Conservation (phyloP, 805 yeast species). For the Jamesozyma piceae region DNA sequence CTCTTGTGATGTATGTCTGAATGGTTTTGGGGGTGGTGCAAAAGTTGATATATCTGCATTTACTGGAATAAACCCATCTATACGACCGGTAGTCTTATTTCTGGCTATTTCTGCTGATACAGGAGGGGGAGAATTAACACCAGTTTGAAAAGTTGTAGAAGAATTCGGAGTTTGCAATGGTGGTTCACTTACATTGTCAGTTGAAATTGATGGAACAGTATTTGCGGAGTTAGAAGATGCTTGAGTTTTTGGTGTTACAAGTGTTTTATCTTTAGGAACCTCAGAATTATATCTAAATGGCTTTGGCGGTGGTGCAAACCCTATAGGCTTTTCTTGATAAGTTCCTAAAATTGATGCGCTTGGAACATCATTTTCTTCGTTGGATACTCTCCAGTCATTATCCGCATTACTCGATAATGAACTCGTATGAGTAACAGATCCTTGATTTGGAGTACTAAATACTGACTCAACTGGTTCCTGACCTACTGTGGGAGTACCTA, state of each 20-base stretch:
- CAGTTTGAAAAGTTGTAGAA: neutral
- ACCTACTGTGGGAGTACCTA: neutral
- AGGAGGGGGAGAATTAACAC: neutral
- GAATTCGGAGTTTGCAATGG: neutral
- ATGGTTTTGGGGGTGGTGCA: conserved; percentile 28
- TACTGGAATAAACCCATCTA: neutral
- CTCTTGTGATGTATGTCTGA: neutral
- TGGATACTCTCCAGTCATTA: neutral
- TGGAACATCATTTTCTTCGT: neutral
- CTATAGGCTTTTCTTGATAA: conserved; percentile 5
- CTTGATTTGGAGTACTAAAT: neutral
- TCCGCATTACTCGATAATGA: neutral
- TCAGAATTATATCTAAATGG: conserved; percentile 1
- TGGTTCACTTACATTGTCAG: neutral
- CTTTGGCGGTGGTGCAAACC: conserved; percentile 29
- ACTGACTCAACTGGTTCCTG: neutral
- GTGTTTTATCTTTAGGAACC: neutral
- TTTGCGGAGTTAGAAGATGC: neutral
- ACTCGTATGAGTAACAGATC: neutral
- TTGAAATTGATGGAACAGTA: neutral
- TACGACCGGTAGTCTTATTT: neutral
- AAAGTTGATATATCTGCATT: conserved; percentile 6
- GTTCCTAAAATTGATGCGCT: conserved; percentile 2
- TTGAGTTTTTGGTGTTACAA: neutral
- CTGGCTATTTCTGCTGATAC: neutral